phyloP scores from a whole-genome alignment of 2,329 filamentous ascomycete genomes.

The Coniochaeta hoffmannii region DNA sequence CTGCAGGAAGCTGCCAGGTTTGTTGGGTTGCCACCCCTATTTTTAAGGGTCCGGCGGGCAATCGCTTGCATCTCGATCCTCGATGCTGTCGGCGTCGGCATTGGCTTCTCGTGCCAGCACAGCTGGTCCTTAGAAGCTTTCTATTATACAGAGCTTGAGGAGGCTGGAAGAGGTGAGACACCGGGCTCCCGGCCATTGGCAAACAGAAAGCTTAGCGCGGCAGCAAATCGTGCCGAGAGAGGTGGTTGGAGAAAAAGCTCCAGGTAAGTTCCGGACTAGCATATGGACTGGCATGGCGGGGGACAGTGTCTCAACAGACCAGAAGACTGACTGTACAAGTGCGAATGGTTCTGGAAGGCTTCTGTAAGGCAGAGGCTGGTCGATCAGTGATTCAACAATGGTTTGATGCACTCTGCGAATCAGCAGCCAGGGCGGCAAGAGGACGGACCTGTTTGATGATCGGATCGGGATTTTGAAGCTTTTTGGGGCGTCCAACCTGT shows the following conservation, averaged over 20 bases:
- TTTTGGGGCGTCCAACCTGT: background rate
- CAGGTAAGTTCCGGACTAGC: background rate
- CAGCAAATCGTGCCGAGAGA: background rate
- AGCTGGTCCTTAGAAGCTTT: background rate
- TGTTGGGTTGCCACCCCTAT: background rate
- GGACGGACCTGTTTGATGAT: background rate
- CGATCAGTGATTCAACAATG: constrained; percentile 1
- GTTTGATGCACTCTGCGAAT: background rate
- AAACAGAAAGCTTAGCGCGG: background rate
- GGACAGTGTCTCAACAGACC: background rate
- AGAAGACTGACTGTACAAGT: background rate
- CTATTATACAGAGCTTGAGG: too few relatives aligned
- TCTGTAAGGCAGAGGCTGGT: background rate
- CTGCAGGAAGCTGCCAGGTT: background rate
- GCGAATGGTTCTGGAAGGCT: background rate
- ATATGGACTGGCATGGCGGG: background rate
- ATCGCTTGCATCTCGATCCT: background rate
- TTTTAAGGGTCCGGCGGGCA: background rate
- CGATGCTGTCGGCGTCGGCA: background rate
- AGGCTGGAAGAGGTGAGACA: background rate
- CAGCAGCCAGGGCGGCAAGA: background rate
- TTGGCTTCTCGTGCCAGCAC: background rate
- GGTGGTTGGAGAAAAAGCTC: background rate
- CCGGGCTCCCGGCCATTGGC: background rate
- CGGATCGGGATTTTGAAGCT: background rate